Conservation (phyloP, 768 basidiomycete genomes). For the Coprinopsis cinerea region DNA sequence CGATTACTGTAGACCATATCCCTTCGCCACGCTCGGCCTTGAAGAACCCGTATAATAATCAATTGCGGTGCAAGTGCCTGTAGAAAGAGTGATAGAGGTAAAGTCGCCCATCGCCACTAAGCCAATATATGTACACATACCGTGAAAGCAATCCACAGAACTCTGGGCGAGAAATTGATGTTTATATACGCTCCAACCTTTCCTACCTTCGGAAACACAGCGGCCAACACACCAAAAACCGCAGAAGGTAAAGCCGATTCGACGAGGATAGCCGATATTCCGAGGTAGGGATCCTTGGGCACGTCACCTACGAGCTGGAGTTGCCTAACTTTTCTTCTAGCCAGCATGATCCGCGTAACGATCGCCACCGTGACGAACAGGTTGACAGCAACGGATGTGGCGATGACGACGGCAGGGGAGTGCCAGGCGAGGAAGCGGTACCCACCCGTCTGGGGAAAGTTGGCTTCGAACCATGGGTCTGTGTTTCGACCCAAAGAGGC, state of each 20-base stretch:
- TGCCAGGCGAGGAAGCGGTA: neutral
- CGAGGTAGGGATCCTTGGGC: neutral
- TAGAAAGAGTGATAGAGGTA: neutral
- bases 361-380: conserved; percentile 31
- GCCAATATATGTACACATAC: conserved; percentile 1
- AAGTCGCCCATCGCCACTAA: neutral
- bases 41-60: conserved; percentile 4
- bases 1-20: neutral
- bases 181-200: neutral
- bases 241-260: conserved; percentile 8
- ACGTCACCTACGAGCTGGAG: conserved; percentile 10
- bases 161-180: neutral
- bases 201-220: neutral
- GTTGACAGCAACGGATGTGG: conserved; percentile 33
- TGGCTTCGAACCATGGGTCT: conserved; percentile 6
- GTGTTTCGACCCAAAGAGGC: neutral
- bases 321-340: conserved; percentile 17
- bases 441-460: neutral
- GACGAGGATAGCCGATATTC: conserved; percentile 3
- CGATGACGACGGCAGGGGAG: conserved; percentile 2
- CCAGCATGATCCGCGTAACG: conserved; percentile 24
- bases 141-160: conserved; percentile 6
- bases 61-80: conserved; percentile 8
- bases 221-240: conserved; percentile 2
- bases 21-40: conserved; percentile 10